These are phyloP conservation scores for Fusarium sp. DNA, from an alignment of 2,329 filamentous ascomycete genomes.

Conservation along the genomic window DNA sequence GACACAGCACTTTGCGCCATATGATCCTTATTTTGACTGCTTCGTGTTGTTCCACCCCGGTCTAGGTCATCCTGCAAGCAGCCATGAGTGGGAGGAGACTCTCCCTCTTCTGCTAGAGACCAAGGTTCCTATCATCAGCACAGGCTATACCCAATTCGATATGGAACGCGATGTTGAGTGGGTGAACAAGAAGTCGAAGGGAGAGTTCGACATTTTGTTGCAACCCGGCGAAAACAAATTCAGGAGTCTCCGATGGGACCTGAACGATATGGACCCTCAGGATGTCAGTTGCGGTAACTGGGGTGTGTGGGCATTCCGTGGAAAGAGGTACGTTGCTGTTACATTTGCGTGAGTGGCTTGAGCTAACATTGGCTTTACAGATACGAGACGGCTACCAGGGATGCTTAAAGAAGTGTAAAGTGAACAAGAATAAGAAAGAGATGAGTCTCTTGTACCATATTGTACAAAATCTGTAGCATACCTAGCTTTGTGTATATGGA, in stretches of 20 bases:
- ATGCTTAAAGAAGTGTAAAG: constrained; percentile 42
- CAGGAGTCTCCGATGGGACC: constrained; percentile 93
- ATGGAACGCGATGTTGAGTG: constrained; percentile 93
- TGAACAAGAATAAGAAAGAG: background rate
- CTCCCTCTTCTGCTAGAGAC: constrained; percentile 91
- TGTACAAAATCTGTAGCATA: constrained; percentile 42
- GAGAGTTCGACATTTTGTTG: constrained; percentile 92
- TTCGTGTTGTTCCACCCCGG: constrained; percentile 98
- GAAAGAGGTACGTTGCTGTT: constrained; percentile 80
- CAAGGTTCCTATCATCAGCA: constrained; percentile 93
- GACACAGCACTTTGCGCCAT: constrained; percentile 89
- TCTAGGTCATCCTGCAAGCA: constrained; percentile 90
- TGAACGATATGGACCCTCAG: constrained; percentile 94
- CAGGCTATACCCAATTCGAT: constrained; percentile 95
- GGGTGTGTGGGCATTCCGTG: constrained; percentile 96
- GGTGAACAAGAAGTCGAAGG: constrained; percentile 84
- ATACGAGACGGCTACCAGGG: constrained; percentile 72
- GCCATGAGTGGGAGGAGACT: constrained; percentile 93
- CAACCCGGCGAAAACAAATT: constrained; percentile 95
- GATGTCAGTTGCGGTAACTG: constrained; percentile 97
- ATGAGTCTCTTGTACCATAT: constrained; percentile 28
- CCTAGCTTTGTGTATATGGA: constrained; percentile 15
- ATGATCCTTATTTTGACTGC: constrained; percentile 98
- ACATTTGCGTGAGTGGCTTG: background rate
- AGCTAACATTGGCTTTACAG: constrained; percentile 47